phyloP scores from a whole-genome alignment of 495 filamentous ascomycete species.

The Penicillium canescens region DNA sequence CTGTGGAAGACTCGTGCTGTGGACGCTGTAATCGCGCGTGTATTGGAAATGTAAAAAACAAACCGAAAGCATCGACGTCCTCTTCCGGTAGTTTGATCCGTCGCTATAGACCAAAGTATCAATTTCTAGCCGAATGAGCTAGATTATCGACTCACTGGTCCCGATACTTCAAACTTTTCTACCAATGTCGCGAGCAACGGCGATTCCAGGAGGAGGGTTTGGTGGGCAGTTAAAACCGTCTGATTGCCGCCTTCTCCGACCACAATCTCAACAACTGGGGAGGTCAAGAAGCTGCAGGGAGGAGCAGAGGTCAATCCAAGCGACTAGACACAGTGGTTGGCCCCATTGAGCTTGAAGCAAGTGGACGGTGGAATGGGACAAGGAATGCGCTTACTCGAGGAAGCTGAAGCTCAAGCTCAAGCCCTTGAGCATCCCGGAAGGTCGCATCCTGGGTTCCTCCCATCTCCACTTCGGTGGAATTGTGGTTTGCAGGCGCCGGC shows the following conservation, averaged over 20 bases:
- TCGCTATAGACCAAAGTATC: slow-evolving; percentile 38
- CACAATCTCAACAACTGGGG: slow-evolving; percentile 76
- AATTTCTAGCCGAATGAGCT: background rate
- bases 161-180: slow-evolving; percentile 50
- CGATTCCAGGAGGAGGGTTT: slow-evolving; percentile 70
- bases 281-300: slow-evolving; percentile 54
- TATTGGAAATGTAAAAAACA: slow-evolving; percentile 93
- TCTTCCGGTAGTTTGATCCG: slow-evolving; percentile 68
- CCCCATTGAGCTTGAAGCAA: no score
- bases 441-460: slow-evolving; percentile 15
- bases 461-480: slow-evolving; percentile 27
- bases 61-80: slow-evolving; percentile 78
- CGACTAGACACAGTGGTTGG: no score
- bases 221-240: slow-evolving; percentile 73
- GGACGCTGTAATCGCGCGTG: slow-evolving; percentile 86
- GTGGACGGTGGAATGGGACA: background rate
- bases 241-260: slow-evolving; percentile 63
- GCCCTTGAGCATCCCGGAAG: slow-evolving; percentile 20
- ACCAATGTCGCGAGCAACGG: slow-evolving; percentile 71
- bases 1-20: slow-evolving; percentile 50
- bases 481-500: background rate
- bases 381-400: slow-evolving; percentile 31
- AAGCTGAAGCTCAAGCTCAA: slow-evolving; percentile 21
- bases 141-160: slow-evolving; percentile 21
- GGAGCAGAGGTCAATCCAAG: background rate